Base-by-base conservation (phyloP, 2,329 filamentous ascomycete genomes). In the Cephalotrichum gorgonifer region DNA sequence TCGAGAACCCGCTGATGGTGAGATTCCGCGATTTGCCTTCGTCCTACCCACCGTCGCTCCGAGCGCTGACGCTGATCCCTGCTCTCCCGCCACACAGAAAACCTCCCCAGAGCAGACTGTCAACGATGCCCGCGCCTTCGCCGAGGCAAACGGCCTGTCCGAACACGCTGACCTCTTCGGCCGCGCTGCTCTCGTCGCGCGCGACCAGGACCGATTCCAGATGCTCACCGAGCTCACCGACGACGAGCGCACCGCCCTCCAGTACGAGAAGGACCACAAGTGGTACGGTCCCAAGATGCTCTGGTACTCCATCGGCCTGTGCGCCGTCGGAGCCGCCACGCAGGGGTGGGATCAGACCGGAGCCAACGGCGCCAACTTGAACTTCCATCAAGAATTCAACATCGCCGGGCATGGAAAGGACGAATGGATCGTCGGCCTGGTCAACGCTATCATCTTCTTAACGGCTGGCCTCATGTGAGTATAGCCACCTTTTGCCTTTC, bases 291-390 rank as follows among this genome's bases (percentile, higher is more conserved):
- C 77, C 0, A 64, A 57, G 54, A 66, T 62, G 59, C 57, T 66
- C 9, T 63, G 62, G 55, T 63, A 63, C 48, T 60, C 75, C 1
- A 78, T 82, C 51, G 62, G 67, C 2, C 66, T 76, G 23, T 78
- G 75, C 53, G 75, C 76, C 20, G 64, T 79, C 44, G 76, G 73
- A 23, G 76, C 76, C 12, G 75, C 76, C 4, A 75, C 76, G 0
- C 71, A 74, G 47, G 79, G 80, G 5, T 83, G 80, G 79, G 79
- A 83, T 56, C 76, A 83, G 61, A 83, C 79, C 2, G 79, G 78
- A 47, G 66, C 69, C 52, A 81, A 81, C 55, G 78, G 78, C 22
- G 79, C 80, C 50, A 83, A 79, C 55, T 62, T 83, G 52, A 76
- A 73, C 27, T 83, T 82, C 54, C 78, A 76, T 0, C 9, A 64